phyloP scores from a whole-genome alignment of 169 alveolate species.

The Cryptosporidium muris region DNA sequence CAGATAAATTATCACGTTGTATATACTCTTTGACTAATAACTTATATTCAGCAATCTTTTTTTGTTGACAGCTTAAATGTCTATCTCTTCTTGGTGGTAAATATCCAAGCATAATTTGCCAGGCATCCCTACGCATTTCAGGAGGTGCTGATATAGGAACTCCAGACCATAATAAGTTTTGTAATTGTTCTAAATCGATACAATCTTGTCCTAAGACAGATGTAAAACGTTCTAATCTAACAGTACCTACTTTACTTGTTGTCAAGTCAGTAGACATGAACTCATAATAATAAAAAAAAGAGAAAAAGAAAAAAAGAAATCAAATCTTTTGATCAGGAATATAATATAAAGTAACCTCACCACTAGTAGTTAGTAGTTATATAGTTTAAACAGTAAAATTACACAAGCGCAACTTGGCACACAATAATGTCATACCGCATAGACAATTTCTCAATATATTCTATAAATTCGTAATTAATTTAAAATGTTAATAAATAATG shows the following conservation, averaged over 20 bases:
- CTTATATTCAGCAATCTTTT: constrained; percentile 80
- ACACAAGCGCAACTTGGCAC: constrained; percentile 9
- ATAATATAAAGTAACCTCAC: too few relatives aligned
- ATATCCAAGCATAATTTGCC: constrained; percentile 87
- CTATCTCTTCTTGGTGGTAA: constrained; percentile 82
- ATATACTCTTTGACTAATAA: constrained; percentile 74
- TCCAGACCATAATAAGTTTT: constrained; percentile 80
- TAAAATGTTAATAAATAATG: too few relatives aligned
- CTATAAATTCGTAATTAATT: background rate
- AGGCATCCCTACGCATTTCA: constrained; percentile 80
- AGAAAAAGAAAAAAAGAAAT: background rate
- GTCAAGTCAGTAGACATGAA: constrained; percentile 28
- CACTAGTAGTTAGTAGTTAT: too few relatives aligned
- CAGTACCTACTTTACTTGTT: constrained; percentile 2
- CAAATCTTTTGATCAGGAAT: too few relatives aligned
- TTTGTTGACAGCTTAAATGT: constrained; percentile 75
- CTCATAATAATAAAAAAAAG: constrained; percentile 14
- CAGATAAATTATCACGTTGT: constrained; percentile 72
- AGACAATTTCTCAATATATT: background rate
- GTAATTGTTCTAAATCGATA: constrained; percentile 48
- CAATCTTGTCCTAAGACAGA: constrained; percentile 58
- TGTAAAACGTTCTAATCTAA: constrained; percentile 35
- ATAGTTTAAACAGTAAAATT: too few relatives aligned
- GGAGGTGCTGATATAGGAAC: constrained; percentile 83
- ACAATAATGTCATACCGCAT: background rate